Conservation (phyloP, 768 basidiomycete genomes). For the Clathrus columnatus region DNA sequence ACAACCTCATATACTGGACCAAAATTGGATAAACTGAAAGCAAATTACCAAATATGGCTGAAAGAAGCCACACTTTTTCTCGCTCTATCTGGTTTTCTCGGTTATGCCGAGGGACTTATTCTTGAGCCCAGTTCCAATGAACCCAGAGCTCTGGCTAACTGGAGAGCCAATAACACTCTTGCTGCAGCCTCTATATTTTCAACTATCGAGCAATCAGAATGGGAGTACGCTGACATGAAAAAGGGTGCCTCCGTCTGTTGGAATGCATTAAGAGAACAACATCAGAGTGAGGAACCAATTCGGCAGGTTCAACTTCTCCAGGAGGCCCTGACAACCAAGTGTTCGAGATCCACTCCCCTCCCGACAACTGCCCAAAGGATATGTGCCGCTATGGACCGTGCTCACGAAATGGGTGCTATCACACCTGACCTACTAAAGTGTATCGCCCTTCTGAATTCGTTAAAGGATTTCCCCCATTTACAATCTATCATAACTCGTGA, state of each 20-base stretch:
- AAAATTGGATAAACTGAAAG: no score
- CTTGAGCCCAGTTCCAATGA: neutral
- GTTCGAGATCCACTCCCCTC: neutral
- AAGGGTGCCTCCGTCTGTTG: neutral
- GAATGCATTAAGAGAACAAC: neutral
- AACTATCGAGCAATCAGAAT: neutral
- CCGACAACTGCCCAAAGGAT: neutral
- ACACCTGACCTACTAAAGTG: neutral
- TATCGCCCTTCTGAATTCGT: neutral
- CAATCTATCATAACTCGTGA: neutral
- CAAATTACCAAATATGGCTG: neutral
- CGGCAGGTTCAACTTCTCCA: neutral
- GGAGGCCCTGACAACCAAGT: neutral
- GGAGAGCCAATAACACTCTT: neutral
- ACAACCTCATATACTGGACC: no score
- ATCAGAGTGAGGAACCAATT: neutral
- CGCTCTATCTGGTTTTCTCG: neutral
- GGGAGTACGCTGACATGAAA: neutral
- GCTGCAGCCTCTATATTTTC: neutral
- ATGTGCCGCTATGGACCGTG: neutral
- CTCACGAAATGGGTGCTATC: neutral
- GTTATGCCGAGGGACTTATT: neutral
- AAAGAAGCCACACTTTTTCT: neutral
- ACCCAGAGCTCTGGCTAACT: neutral
- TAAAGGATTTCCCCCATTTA: neutral